A percentile compares a stretch with the other conserved stretches of the same genome.
Evolutionary conservation across 805 yeast species (phyloP).

Genomic region (Ogataea nonfermentans): DNA sequence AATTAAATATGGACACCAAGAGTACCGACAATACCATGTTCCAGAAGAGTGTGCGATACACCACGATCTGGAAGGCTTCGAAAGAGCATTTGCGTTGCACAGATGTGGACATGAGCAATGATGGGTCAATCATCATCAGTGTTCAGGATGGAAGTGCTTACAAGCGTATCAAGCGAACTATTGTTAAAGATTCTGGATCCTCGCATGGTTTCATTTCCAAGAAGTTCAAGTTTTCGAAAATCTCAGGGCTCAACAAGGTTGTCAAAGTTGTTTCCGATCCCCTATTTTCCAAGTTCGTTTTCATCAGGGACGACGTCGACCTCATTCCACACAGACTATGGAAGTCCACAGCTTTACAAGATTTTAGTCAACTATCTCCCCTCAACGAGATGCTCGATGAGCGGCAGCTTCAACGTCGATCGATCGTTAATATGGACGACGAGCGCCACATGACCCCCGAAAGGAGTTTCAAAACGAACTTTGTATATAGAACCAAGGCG

Average conservation of each 20-base stretch:
- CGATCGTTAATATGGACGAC: conserved; percentile 7
- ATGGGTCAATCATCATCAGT: conserved; percentile 67
- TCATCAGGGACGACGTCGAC: conserved; percentile 62
- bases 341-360: conserved; percentile 46
- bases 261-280: conserved; percentile 59
- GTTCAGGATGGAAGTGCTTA: conserved; percentile 71
- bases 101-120: conserved; percentile 66
- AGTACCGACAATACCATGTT: conserved; percentile 35
- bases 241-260: conserved; percentile 55
- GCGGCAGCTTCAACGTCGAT: conserved; percentile 6
- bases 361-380: conserved; percentile 56
- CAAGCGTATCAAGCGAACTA: conserved; percentile 37
- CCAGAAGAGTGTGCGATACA: conserved; percentile 44
- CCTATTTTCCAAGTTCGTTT: conserved; percentile 61
- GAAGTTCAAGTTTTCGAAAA: conserved; percentile 50
- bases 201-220: conserved; percentile 22
- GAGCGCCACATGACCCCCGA: neutral
- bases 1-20: conserved; percentile 32
- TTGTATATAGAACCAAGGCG: conserved; percentile 10
- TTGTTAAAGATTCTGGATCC: conserved; percentile 32
- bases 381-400: conserved; percentile 30
- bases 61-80: conserved; percentile 61
- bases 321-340: conserved; percentile 53
- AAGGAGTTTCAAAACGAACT: conserved; percentile 16
- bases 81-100: conserved; percentile 53